Percentiles rank a stretch among this genome's conserved stretches.
These are phyloP conservation scores for Ilyonectria mors-panacis DNA, from an alignment of 2,329 filamentous ascomycete genomes.

Conservation along the genomic window DNA sequence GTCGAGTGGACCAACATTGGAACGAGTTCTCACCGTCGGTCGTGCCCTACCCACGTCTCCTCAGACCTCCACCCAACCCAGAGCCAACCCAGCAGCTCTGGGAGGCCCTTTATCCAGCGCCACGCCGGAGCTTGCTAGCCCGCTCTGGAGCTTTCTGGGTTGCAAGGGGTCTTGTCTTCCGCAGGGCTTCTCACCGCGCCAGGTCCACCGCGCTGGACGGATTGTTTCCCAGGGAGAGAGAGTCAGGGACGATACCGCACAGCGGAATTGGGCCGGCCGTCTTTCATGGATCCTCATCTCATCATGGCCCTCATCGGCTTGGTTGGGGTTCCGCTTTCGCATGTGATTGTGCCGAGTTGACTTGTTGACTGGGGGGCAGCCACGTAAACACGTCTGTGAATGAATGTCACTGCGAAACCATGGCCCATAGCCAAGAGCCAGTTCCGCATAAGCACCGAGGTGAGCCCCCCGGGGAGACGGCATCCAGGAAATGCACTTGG, in stretches of 20 bases:
- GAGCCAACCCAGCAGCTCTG: background rate
- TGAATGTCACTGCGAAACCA: constrained; percentile 33
- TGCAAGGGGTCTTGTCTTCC: background rate
- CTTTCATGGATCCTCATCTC: constrained; percentile 24
- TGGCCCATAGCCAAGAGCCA: constrained; percentile 24
- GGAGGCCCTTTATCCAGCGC: constrained; percentile 14
- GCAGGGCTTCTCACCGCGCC: constrained; percentile 10
- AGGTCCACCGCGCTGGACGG: constrained; percentile 1
- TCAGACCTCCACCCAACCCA: background rate
- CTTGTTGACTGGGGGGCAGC: constrained; percentile 4
- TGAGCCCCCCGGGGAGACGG: constrained; percentile 26
- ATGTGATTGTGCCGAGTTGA: constrained; percentile 39
- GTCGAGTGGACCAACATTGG: constrained; percentile 31
- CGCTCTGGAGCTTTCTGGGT: background rate
- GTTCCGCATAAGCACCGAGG: constrained; percentile 48
- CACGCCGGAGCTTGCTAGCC: constrained; percentile 21
- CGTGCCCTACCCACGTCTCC: no score
- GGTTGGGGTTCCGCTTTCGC: constrained; percentile 16
- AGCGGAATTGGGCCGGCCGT: constrained; percentile 39
- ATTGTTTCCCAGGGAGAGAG: background rate
- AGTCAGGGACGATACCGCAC: background rate
- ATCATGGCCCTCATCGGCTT: constrained; percentile 8
- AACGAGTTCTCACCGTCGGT: background rate
- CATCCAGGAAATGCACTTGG: background rate
- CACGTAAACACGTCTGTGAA: constrained; percentile 23